Evolutionary conservation across 169 alveolate genomes (phyloP), one percentile per base, ranked within the genome.

Genomic region (Eimeria falciformis): DNA sequence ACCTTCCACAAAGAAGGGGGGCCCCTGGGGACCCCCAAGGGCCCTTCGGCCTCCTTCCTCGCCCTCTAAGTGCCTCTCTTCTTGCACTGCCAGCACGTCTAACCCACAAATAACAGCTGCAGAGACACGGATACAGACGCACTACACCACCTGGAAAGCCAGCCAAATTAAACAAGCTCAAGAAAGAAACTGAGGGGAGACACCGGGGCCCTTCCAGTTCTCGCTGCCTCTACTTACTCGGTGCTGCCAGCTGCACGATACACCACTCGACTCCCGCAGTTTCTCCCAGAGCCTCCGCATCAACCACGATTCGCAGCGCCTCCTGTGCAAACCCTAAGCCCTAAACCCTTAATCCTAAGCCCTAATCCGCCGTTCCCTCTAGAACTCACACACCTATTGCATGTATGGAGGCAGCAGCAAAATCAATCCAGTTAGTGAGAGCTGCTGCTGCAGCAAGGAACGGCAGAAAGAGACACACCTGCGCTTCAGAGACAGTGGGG

Each of bases 231-330:
- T 29, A 5, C 62, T 75, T 25, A 75, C 85, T 75, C 21, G 85
- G 85, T 0, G 66, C 85, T 14, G 85, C 85, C 37, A 75, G 85
- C 65, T 75, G 85, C 85, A 75, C 85, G 40, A 75, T 75, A 17
- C 23, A n/a, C 85, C 85, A 75, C 29, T 75, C 85, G 3, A 75
- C 85, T 43, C 85, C 45, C 45, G 66, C 65, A 58, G 40, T 47
- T 1, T 75, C 85, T 14, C 85, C 85, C 37, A 27, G 40, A 21
- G 33, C 23, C 84, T 73, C 84, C 5, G 84, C 84, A 43, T 56
- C 84, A 40, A 62, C 84, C 23, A 45, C 65, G 6, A 43, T n/a
- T 5, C 37, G 84, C 62, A 73, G 65, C 65, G 84, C 84, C 65
- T 43, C 84, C 84, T 73, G 84, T 62, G 45, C 21, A 58, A 58